phyloP scores from a whole-genome alignment of 179 eudicot genomes.

The Beta corolliflora region DNA sequence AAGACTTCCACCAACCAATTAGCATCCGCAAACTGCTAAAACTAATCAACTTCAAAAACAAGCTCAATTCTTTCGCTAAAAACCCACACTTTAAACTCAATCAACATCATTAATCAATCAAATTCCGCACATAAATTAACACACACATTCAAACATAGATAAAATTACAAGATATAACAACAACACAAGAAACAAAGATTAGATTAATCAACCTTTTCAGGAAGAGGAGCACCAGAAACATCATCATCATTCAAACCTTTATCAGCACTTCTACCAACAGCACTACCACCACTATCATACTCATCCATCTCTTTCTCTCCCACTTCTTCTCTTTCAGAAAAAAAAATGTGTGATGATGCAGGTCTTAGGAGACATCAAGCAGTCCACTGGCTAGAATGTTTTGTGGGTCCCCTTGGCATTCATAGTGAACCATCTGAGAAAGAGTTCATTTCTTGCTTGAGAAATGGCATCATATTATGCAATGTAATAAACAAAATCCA shows the following conservation, averaged over 20 bases:
- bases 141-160: neutral
- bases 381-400: conserved; percentile 69
- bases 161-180: too few species aligned
- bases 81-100: neutral
- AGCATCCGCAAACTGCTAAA: neutral
- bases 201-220: conserved; percentile 50
- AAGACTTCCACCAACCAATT: neutral
- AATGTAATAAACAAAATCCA: conserved; percentile 78
- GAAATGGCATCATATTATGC: conserved; percentile 88
- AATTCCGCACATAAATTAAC: neutral
- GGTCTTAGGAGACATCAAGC: conserved; percentile 81
- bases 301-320: conserved; percentile 60
- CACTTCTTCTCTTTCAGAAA: conserved; percentile 31
- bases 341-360: conserved; percentile 39
- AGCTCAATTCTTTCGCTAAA: neutral
- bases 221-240: conserved; percentile 53
- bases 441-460: conserved; percentile 90
- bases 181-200: neutral
- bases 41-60: neutral
- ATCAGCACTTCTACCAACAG: conserved; percentile 45
- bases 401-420: conserved; percentile 71
- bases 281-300: conserved; percentile 53
- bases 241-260: conserved; percentile 57
- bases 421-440: conserved; percentile 64
- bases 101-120: too few species aligned